Base-by-base conservation (phyloP, 768 basidiomycete species). In the Auricularia heimuer region DNA sequence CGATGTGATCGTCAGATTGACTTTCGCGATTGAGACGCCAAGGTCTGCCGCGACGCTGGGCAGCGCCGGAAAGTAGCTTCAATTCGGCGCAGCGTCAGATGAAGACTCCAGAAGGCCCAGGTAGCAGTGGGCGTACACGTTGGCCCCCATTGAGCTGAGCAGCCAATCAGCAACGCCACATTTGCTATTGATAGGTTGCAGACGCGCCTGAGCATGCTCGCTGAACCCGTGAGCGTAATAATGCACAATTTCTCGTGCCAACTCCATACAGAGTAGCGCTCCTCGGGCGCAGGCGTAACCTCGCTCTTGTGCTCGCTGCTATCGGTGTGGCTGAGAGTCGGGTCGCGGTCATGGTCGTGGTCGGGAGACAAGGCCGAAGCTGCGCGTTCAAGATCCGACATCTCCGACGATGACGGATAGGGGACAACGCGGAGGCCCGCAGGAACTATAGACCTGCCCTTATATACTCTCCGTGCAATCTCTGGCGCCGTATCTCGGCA, bases 1-100 rank as follows among this genome's bases (percentile, higher is more conserved):
- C 11, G 56, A 60, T 34, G 56, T 60, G 56, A 60, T 60, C 3
- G 90, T 90, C 51, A 94, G 72, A 71, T 92, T 92, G 47, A 93
- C 90, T 8, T 86, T 77, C 68, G 90, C 88, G 7, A 80, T 80
- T 0, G 86, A 83, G 65, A 84, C 83, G 69, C 85, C 71, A 70
- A 94, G 90, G 3, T 76, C 87, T n/a, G 66, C 66, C 0, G 86
- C 79, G 21, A 94, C 75, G 0, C 82, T 79, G 1, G 91, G 92
- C 44, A 94, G 86, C 14, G 86, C 89, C 1, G 75, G 75, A 33
- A 73, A 72, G 65, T 73, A 76, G 62, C 72, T 73, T 29, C 29
- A 42, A 14, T 42, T 7, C 39, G 3, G 39, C 39, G 39, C 8
- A 8, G 39, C 29, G 39, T 42, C 8, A 42, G 39, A 14, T 14